These are phyloP conservation scores for Candida lessepsii DNA, from an alignment of 805 yeast species.

Conservation along the genomic window DNA sequence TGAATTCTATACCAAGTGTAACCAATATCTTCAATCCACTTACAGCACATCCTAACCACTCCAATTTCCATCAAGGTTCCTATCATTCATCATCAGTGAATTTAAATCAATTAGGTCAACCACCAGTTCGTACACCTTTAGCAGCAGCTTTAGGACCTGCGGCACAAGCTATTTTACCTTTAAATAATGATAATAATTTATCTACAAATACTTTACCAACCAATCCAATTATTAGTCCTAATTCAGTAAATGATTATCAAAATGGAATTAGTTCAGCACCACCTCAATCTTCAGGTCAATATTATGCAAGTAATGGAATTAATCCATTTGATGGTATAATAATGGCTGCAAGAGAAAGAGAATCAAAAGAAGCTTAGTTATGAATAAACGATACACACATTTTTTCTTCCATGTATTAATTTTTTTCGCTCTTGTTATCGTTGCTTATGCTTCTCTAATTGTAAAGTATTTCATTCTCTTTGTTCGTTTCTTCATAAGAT, in stretches of 20 bases:
- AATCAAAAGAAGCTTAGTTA: neutral
- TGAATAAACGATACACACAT: conserved; percentile 1
- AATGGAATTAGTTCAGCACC: conserved; percentile 23
- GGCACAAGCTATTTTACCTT: conserved; percentile 25
- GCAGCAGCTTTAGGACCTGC: conserved; percentile 27
- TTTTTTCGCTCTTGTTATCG: too few relatives aligned
- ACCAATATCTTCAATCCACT: conserved; percentile 33
- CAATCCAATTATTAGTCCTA: conserved; percentile 21
- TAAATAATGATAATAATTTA: conserved; percentile 8
- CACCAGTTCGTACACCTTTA: conserved; percentile 27
- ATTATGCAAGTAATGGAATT: conserved; percentile 33
- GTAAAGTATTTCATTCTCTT: too few relatives aligned
- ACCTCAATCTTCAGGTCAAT: conserved; percentile 32
- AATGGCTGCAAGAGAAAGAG: conserved; percentile 18
- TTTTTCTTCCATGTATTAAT: too few relatives aligned
- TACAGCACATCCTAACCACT: conserved; percentile 23
- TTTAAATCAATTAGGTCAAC: conserved; percentile 13
- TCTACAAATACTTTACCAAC: neutral
- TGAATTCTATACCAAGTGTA: conserved; percentile 30
- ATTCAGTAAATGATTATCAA: neutral
- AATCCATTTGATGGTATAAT: conserved; percentile 41
- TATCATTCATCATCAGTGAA: conserved; percentile 12
- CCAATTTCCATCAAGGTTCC: neutral
- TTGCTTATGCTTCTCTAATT: too few relatives aligned
- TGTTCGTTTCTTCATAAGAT: too few relatives aligned